Base-by-base conservation (phyloP, 371 early-diverging fungal species). In the Capillidium heterosporum region DNA sequence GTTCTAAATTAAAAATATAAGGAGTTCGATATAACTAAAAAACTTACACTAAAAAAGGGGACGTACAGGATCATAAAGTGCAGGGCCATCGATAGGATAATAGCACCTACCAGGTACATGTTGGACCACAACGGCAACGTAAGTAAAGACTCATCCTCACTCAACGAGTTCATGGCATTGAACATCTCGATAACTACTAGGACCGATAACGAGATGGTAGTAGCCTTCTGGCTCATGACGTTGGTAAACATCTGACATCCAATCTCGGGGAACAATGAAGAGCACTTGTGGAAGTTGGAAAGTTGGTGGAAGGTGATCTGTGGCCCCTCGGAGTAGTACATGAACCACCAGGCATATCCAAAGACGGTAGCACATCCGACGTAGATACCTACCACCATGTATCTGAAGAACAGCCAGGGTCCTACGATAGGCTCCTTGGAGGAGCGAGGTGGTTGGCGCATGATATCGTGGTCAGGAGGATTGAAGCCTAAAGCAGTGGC, bases 321-420 rank as follows among this genome's bases (percentile, higher is more conserved):
- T 13, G 97, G 95, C 17, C 95, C 95, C 28, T 63, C 71, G 11
- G 61, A 32, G 65, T 87, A 91, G 65, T 74, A 93, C 77, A 95
- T 80, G 68, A 88, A 95, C 91, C 91, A 95, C 94, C 95, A 95
- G n/a, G 85, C 91, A 62, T 95, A 94, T 26, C 90, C 96, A 75
- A 87, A 88, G 5, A 95, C 86, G 35, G 95, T 95, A 8, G 95
- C 95, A 23, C 70, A 65, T 54, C 96, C 96, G 51, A 97, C 95
- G 61, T 91, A 96, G 26, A 72, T 70, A 60, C 95, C 95, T 59
- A 96, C 72, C 15, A 94, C 71, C 73, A 90, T 71, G 68, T 95
- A 93, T 59, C 98, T 83, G 73, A 94, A 71, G 69, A 96, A 89
- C 60, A 95, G 66, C 95, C 95, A 97, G 41, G 76, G 71, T 41